phyloP scores from a whole-genome alignment of 2,329 filamentous ascomycete genomes.

The Xylogone sp. region DNA sequence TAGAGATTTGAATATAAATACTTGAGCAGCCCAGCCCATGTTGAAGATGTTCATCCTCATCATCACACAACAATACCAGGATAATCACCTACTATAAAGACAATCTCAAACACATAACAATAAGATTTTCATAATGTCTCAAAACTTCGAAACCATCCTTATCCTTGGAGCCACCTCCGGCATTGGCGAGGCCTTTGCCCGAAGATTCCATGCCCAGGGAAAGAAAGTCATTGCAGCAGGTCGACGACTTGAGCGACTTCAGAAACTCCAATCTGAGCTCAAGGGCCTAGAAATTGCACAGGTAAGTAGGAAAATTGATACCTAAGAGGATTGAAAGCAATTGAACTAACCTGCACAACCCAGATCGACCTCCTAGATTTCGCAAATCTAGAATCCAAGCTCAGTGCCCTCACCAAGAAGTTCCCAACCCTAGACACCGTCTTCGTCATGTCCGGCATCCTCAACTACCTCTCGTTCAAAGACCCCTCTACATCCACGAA shows the following conservation, averaged over 20 bases:
- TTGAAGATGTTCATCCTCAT: too few relatives aligned
- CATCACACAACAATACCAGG: too few relatives aligned
- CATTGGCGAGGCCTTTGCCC: slow-evolving; percentile 43
- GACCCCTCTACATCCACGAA: slow-evolving; percentile 17
- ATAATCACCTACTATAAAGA: too few relatives aligned
- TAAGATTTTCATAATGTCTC: slow-evolving; percentile 33
- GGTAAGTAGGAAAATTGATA: too few relatives aligned
- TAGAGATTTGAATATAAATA: too few relatives aligned
- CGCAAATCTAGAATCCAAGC: slow-evolving; percentile 5
- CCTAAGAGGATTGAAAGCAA: too few relatives aligned
- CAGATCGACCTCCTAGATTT: slow-evolving; percentile 16
- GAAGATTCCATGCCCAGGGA: slow-evolving; percentile 38
- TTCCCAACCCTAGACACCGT: slow-evolving; percentile 29
- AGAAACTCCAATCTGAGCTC: slow-evolving; percentile 24
- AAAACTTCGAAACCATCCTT: slow-evolving; percentile 36
- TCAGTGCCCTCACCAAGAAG: slow-evolving; percentile 9
- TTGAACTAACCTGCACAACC: too few relatives aligned
- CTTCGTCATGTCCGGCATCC: slow-evolving; percentile 29
- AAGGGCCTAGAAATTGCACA: neutral
- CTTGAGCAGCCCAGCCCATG: too few relatives aligned
- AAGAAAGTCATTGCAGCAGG: slow-evolving; percentile 51
- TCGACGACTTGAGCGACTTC: slow-evolving; percentile 44
- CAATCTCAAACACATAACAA: too few relatives aligned
- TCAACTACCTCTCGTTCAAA: slow-evolving; percentile 19
- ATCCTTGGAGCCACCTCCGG: slow-evolving; percentile 53